Base-by-base conservation (phyloP, 2,329 filamentous ascomycete genomes). In the Apiospora kogelbergensis region DNA sequence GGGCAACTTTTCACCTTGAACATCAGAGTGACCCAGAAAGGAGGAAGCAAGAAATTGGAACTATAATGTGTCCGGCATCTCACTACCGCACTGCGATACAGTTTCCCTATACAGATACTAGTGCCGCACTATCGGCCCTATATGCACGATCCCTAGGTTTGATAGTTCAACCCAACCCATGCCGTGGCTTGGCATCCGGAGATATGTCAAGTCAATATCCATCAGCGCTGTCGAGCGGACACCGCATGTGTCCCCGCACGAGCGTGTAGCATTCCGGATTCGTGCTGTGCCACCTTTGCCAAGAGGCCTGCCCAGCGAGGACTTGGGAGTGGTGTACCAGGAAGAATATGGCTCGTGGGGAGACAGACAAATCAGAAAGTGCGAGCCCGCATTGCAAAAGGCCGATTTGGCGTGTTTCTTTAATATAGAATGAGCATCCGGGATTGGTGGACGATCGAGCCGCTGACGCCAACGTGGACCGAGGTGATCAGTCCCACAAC, bases 401-500 rank as follows among this genome's bases (percentile, higher is more conserved):
- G 17, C 17, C 7, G 13, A 60, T 13, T 37, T 17, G 24, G 17
- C 15, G 17, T 37, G 20, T 17, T 15, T 26, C 22, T 60, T 60
- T 37, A 37, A 60, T 60, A 60, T 60, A 30, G 17, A n/a, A 37
- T 6, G 20, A 37, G 53, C 30, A 9, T 37, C 53, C 53, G 53
- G 53, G 53, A 60, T 60, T 60, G 53, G 53, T 60, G 30, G 53
- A 60, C 53, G 20, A 37, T 20, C 33, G 53, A 60, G 53, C 53
- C 53, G 53, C 53, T 60, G 53, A 60, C 15, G 53, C 53, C 53
- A 60, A 60, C 30, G 26, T 22, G 26, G 9, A 37, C 53, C 11
- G 53, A 17, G 30, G 53, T 60, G 30, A 20, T 33, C 15, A 5
- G 53, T 20, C 53, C 53, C 53, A 33, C 53, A 60, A 37, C 10